phyloP scores from a whole-genome alignment of 805 yeast species.

The Starmerella roubikii region DNA sequence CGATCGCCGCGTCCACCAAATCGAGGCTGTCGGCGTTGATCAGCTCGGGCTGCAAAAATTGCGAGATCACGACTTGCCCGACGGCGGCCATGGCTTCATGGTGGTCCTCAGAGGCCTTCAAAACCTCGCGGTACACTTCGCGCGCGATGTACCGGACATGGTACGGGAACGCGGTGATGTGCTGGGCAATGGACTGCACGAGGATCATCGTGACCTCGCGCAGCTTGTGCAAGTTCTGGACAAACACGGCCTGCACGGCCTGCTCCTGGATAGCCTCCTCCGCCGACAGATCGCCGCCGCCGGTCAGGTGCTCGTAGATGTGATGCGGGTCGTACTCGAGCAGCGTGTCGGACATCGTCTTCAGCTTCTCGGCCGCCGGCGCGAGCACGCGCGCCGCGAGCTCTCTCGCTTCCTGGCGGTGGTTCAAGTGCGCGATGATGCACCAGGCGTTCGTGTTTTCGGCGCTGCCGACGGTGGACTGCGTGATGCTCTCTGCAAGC shows the following conservation, averaged over 20 bases:
- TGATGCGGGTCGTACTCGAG: slow-evolving; percentile 70
- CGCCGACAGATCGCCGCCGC: slow-evolving; percentile 33
- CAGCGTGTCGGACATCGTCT: slow-evolving; percentile 32
- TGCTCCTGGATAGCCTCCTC: slow-evolving; percentile 67
- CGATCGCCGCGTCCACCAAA: slow-evolving; percentile 29
- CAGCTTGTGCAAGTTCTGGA: slow-evolving; percentile 56
- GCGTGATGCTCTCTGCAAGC: slow-evolving; percentile 26
- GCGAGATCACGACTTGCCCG: slow-evolving; percentile 37
- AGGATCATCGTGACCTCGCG: slow-evolving; percentile 58
- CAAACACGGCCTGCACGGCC: slow-evolving; percentile 55
- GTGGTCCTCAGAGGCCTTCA: slow-evolving; percentile 30
- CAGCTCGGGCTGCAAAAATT: slow-evolving; percentile 28
- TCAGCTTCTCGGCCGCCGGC: slow-evolving; percentile 25
- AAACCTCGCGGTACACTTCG: slow-evolving; percentile 25
- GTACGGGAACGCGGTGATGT: slow-evolving; percentile 36
- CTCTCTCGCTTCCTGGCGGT: slow-evolving; percentile 12
- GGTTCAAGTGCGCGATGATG: slow-evolving; percentile 12
- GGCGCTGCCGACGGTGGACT: slow-evolving; percentile 12
- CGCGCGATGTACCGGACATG: slow-evolving; percentile 45
- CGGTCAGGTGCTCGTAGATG: slow-evolving; percentile 21
- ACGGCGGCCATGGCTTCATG: slow-evolving; percentile 42
- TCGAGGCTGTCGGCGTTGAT: slow-evolving; percentile 37
- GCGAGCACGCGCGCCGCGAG: slow-evolving; percentile 27
- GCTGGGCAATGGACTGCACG: slow-evolving; percentile 37
- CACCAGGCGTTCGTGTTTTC: slow-evolving; percentile 15